These are phyloP conservation scores for Tricholoma sp. DNA, from an alignment of 768 basidiomycete species.

Conservation along the genomic window DNA sequence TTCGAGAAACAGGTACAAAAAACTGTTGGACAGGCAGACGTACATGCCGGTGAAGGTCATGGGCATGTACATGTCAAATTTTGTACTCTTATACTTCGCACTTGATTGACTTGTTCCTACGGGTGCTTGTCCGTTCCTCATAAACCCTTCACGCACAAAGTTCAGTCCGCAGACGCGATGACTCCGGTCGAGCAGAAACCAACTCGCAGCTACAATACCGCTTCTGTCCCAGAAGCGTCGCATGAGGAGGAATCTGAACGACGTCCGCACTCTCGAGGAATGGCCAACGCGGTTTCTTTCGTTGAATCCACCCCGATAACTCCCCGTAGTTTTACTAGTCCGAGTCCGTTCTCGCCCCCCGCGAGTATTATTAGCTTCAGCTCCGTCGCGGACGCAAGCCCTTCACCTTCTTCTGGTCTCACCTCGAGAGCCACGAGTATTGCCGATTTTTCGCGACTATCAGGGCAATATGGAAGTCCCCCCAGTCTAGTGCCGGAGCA, in stretches of 20 bases:
- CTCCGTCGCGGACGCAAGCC: constrained; percentile 26
- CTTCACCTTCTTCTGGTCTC: constrained; percentile 28
- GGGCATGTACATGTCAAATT: constrained; percentile 17
- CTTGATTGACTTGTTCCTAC: constrained; percentile 10
- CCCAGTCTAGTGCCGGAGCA: constrained; percentile 23
- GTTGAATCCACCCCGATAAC: constrained; percentile 35
- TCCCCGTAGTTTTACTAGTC: constrained; percentile 32
- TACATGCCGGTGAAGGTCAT: constrained; percentile 20
- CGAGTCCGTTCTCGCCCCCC: constrained; percentile 51
- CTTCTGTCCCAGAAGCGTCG: constrained; percentile 14
- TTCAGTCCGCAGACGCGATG: constrained; percentile 8
- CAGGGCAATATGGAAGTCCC: constrained; percentile 35
- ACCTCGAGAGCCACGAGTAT: constrained; percentile 37
- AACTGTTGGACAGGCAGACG: constrained; percentile 14
- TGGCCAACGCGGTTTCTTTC: constrained; percentile 25
- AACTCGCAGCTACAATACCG: constrained; percentile 22
- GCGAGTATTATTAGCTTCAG: constrained; percentile 42
- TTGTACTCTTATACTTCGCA: constrained; percentile 26
- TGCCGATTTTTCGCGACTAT: constrained; percentile 37
- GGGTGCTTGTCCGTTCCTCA: constrained; percentile 7
- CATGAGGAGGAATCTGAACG: constrained; percentile 26
- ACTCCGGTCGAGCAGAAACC: constrained; percentile 23
- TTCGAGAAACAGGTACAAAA: constrained; percentile 25
- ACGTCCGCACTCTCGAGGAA: constrained; percentile 28
- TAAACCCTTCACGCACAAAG: constrained; percentile 1